Conservation (phyloP, 352 stramenopile genomes). For the Phytopythium kandeliae region DNA sequence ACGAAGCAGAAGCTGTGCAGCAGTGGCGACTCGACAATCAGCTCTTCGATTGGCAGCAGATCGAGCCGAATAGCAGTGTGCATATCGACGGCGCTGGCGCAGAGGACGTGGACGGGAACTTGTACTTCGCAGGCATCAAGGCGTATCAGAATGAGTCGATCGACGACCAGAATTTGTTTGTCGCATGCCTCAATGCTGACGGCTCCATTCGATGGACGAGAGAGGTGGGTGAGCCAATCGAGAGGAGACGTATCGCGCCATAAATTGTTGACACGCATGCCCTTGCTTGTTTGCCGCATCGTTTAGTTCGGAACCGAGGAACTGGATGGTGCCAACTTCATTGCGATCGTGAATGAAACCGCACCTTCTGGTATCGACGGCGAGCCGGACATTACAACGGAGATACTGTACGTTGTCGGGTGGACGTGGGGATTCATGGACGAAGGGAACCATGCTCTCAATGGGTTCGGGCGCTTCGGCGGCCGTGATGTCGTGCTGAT, state of each 20-base stretch:
- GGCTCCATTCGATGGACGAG: slow-evolving; percentile 42
- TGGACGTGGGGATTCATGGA: slow-evolving; percentile 73
- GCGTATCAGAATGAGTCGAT: slow-evolving; percentile 18
- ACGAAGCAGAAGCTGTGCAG: slow-evolving; percentile 26
- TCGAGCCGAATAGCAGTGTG: slow-evolving; percentile 24
- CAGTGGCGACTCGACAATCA: slow-evolving; percentile 30
- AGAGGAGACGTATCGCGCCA: too few relatives aligned
- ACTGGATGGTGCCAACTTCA: slow-evolving; percentile 43
- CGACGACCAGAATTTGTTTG: slow-evolving; percentile 45
- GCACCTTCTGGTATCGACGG: background rate
- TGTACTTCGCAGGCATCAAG: slow-evolving; percentile 64
- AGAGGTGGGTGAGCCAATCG: slow-evolving; percentile 20
- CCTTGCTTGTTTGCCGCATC: background rate
- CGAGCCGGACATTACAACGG: slow-evolving; percentile 5
- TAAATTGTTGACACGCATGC: too few relatives aligned
- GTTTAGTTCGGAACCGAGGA: slow-evolving; percentile 48
- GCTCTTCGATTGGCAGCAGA: slow-evolving; percentile 51
- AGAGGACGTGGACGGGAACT: slow-evolving; percentile 27
- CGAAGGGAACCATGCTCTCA: slow-evolving; percentile 58
- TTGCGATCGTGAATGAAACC: slow-evolving; percentile 50
- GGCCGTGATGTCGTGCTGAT: slow-evolving; percentile 62
- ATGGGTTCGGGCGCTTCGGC: slow-evolving; percentile 63
- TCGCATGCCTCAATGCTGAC: slow-evolving; percentile 36
- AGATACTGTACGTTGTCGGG: slow-evolving; percentile 54
- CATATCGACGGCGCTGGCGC: slow-evolving; percentile 30